phyloP scores from a whole-genome alignment of 2,329 filamentous ascomycete species.

The Dactylellina drechsleri region DNA sequence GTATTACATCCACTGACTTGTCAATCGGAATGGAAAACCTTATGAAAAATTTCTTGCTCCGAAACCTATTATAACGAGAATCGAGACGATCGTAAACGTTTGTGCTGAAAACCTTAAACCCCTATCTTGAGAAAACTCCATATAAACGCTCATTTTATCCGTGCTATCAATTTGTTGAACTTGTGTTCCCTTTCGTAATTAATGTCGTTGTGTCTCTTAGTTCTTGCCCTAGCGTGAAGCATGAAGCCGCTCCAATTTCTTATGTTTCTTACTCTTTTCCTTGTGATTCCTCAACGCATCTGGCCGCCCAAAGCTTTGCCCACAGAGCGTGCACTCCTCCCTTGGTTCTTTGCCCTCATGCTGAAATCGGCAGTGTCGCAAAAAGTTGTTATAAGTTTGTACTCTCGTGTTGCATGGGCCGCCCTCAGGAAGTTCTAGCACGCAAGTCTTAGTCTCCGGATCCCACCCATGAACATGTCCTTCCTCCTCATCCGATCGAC shows the following conservation, averaged over 20 bases:
- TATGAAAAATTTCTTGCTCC: constrained; percentile 7
- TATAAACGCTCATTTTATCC: constrained; percentile 3
- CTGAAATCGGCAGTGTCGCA: constrained; percentile 52
- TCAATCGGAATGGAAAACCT: not conserved
- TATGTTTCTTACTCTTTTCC: constrained; percentile 53
- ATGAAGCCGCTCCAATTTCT: constrained; percentile 48
- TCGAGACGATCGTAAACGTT: not conserved
- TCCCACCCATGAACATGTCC: constrained; percentile 47
- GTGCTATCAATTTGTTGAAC: constrained; percentile 11
- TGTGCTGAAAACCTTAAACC: not conserved
- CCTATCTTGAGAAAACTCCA: constrained; percentile 8
- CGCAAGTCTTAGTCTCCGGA: constrained; percentile 38
- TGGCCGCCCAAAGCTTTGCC: constrained; percentile 48
- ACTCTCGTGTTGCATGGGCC: constrained; percentile 46
- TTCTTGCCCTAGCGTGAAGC: constrained; percentile 21
- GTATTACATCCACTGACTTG: constrained; percentile 3
- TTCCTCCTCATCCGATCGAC: constrained; percentile 52
- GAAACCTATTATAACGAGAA: constrained; percentile 7
- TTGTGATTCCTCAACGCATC: constrained; percentile 54
- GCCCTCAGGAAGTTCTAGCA: constrained; percentile 36
- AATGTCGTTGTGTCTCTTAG: not conserved
- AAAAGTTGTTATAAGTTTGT: constrained; percentile 52
- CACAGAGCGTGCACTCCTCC: constrained; percentile 50
- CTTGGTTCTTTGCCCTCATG: constrained; percentile 50
- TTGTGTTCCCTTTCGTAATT: not conserved